Conservation (phyloP, 2,329 filamentous ascomycete species). For the Colletotrichum euphorbiae region DNA sequence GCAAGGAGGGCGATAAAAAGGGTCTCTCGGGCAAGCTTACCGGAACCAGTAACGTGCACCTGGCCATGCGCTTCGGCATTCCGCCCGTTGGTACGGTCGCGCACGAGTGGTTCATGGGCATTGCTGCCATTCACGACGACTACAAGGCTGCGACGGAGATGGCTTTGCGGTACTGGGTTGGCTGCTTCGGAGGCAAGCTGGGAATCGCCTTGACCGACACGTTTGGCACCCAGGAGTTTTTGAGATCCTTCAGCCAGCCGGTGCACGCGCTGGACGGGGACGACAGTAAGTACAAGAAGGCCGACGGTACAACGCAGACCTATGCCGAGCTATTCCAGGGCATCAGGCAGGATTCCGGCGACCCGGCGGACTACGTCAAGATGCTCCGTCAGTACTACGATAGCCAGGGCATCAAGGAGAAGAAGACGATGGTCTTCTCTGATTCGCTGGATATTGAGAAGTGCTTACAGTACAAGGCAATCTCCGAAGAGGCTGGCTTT, state of each 20-base stretch:
- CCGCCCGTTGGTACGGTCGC: conserved; percentile 88
- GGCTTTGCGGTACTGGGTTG: conserved; percentile 88
- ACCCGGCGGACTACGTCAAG: conserved; percentile 83
- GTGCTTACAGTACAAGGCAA: conserved; percentile 89
- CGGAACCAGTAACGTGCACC: conserved; percentile 95
- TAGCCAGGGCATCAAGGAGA: conserved; percentile 76
- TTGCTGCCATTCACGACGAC: conserved; percentile 88
- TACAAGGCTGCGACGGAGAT: conserved; percentile 88
- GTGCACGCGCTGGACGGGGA: conserved; percentile 59
- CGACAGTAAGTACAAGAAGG: conserved; percentile 53
- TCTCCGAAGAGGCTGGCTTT: conserved; percentile 84
- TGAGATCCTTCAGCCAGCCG: conserved; percentile 82
- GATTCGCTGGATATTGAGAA: conserved; percentile 93
- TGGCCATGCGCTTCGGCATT: conserved; percentile 92
- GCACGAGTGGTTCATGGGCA: conserved; percentile 99
- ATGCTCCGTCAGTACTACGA: conserved; percentile 86
- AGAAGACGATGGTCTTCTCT: conserved; percentile 94
- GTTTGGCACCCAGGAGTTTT: conserved; percentile 91
- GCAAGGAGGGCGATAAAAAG: conserved; percentile 73
- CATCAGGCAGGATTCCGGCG: conserved; percentile 90
- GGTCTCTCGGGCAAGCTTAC: conserved; percentile 79
- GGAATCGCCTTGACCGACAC: conserved; percentile 95
- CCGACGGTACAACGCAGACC: conserved; percentile 60
- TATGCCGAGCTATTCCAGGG: conserved; percentile 88
- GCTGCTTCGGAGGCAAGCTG: conserved; percentile 87